Base-by-base conservation (phyloP, 495 filamentous ascomycete genomes). In the Podospora sp. region DNA sequence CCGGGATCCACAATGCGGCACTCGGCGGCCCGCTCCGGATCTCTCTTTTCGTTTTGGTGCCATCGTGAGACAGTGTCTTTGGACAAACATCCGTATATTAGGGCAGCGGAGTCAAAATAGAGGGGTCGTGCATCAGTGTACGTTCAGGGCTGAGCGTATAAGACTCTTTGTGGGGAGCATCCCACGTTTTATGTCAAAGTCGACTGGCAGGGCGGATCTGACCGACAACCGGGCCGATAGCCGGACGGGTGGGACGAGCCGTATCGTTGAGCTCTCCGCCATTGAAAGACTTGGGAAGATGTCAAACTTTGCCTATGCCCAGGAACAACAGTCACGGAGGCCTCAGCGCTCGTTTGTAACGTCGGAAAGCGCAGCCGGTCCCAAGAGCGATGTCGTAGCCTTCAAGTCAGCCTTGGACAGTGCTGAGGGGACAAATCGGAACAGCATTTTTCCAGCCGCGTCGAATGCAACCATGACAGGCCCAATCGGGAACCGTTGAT, bases 151-250 rank as follows among this genome's bases (percentile, higher is more conserved):
- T 33, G 40, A 2, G 5, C 12, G 16, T 46, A 46, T 46, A 2
- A 46, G 16, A 46, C 16, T 2, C 40, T 46, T 18, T 46, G 40
- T 14, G 40, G 40, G 12, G 12, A 46, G 16, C 40, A 46, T 46
- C 16, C 40, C 40, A 46, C 40, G 40, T 46, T 18, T 46, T 46
- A 2, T 12, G 40, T 46, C 11, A 2, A 46, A 46, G 12, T 46
- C 12, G 16, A 46, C 14, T 46, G 40, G 40, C 40, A 6, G 5
- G 40, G 40, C 40, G 40, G 40, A 2, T 46, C 40, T 14, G 26
- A 36, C 57, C 57, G 57, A 59, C 57, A 59, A 14, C 57, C 57
- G 57, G 24, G 18, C 55, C 57, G 57, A 59, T 25, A 59, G 57
- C 57, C 57, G 57, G 33, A 26, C 57, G 18, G 55, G n/a, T 20